Percentiles rank a stretch among this genome's conserved stretches.
These are phyloP conservation scores for Gossypium trilobum DNA, from an alignment of 441 rosid genomes.

Conservation along the genomic window DNA sequence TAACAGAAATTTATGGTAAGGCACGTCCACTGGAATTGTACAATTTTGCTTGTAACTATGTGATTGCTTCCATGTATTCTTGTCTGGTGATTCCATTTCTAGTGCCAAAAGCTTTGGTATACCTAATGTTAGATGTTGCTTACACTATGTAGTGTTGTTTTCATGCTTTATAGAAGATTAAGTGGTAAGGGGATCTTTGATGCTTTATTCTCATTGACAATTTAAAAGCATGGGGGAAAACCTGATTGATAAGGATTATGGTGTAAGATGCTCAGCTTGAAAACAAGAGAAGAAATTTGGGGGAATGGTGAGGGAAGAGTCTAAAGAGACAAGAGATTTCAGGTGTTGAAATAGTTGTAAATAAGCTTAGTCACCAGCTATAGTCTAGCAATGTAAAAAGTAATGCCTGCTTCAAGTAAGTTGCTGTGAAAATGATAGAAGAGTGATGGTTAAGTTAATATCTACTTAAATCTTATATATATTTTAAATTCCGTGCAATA, in stretches of 20 bases:
- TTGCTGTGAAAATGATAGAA: not conserved
- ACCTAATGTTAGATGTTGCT: not conserved
- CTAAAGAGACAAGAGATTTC: not conserved
- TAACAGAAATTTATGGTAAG: not conserved
- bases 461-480: not conserved
- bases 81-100: not conserved
- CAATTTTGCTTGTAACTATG: not conserved
- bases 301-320: not conserved
- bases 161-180: not conserved
- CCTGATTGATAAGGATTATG: not conserved
- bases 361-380: not conserved
- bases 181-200: not conserved
- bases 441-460: not conserved
- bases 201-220: not conserved
- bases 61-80: not conserved
- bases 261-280: constrained; percentile 6
- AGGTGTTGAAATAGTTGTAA: constrained; percentile 4
- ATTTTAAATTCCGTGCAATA: not conserved
- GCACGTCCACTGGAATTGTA: not conserved
- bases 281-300: not conserved
- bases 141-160: not conserved
- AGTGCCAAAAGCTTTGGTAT: not conserved
- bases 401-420: not conserved
- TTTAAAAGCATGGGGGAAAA: not conserved
- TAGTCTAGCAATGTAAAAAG: not conserved